These are phyloP conservation scores for Hemerocallis citrina DNA, from an alignment of 106 monocot species.

Conservation along the genomic window DNA sequence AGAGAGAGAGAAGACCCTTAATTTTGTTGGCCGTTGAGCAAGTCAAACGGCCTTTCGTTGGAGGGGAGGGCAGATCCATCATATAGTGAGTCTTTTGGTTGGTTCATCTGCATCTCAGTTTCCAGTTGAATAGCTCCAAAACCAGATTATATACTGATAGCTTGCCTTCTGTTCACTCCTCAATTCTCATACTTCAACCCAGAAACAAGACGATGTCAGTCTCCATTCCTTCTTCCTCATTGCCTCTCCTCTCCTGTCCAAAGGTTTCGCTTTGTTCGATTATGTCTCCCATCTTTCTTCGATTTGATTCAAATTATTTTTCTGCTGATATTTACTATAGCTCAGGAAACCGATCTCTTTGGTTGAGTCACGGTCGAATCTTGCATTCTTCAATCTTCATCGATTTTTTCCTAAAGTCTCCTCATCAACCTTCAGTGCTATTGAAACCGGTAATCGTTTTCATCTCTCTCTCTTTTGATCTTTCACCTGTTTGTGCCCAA, in stretches of 20 bases:
- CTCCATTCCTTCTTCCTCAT: not conserved
- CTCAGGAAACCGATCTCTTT: not conserved
- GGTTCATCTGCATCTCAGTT: no score
- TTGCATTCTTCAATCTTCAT: constrained; percentile 4
- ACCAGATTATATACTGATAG: no score
- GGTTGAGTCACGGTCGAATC: constrained; percentile 10
- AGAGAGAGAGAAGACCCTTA: no score
- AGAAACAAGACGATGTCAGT: constrained; percentile 4
- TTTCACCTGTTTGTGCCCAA: not conserved
- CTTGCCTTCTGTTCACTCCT: no score
- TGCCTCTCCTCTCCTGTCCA: not conserved
- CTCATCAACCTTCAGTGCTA: constrained; percentile 16
- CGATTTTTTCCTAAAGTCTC: constrained; percentile 13
- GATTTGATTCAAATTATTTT: not conserved
- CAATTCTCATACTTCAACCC: no score
- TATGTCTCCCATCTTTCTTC: not conserved
- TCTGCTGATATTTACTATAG: not conserved
- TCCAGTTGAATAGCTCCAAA: no score
- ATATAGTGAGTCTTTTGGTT: no score
- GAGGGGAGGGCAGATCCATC: no score
- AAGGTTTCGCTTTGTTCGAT: not conserved
- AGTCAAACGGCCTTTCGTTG: no score
- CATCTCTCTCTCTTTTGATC: not conserved
- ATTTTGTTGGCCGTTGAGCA: no score
- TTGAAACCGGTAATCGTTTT: constrained; percentile 15